Conservation (phyloP, 495 filamentous ascomycete species). For the Penicillium soppii region DNA sequence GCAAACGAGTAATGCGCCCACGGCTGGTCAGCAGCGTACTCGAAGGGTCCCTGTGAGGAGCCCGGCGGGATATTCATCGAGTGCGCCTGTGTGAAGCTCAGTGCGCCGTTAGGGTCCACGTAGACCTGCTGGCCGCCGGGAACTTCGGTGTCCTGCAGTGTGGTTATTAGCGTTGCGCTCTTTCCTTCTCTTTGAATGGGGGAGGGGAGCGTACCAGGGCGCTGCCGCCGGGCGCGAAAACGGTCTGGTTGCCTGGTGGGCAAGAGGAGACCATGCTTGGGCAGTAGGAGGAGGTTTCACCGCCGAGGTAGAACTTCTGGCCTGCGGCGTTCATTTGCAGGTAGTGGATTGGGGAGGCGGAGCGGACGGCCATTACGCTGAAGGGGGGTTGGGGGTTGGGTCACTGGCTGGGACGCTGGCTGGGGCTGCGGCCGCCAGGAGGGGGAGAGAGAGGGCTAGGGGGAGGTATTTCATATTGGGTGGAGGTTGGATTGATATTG, state of each 20-base stretch:
- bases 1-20: slow-evolving; percentile 31
- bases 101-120: slow-evolving; percentile 51
- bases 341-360: slow-evolving; percentile 43
- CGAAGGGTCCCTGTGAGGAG: slow-evolving; percentile 46
- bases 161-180: neutral
- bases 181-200: neutral
- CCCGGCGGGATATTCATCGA: slow-evolving; percentile 56
- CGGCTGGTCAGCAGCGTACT: slow-evolving; percentile 23
- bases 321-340: slow-evolving; percentile 37
- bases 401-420: slow-evolving; percentile 18
- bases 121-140: slow-evolving; percentile 68
- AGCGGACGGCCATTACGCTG: slow-evolving; percentile 38
- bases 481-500: neutral
- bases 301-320: slow-evolving; percentile 43
- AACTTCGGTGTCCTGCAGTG: slow-evolving; percentile 51
- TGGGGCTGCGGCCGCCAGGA: slow-evolving; percentile 31
- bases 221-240: slow-evolving; percentile 37
- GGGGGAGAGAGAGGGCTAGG: slow-evolving; percentile 26
- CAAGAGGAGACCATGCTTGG: slow-evolving; percentile 29
- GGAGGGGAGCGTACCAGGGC: slow-evolving; percentile 27
- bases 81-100: slow-evolving; percentile 62
- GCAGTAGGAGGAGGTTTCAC: slow-evolving; percentile 40
- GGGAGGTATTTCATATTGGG: slow-evolving; percentile 12
- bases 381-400: slow-evolving; percentile 23
- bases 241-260: slow-evolving; percentile 44